Base-by-base conservation (phyloP, 306 rosid genomes). In the Vigna radiata region DNA sequence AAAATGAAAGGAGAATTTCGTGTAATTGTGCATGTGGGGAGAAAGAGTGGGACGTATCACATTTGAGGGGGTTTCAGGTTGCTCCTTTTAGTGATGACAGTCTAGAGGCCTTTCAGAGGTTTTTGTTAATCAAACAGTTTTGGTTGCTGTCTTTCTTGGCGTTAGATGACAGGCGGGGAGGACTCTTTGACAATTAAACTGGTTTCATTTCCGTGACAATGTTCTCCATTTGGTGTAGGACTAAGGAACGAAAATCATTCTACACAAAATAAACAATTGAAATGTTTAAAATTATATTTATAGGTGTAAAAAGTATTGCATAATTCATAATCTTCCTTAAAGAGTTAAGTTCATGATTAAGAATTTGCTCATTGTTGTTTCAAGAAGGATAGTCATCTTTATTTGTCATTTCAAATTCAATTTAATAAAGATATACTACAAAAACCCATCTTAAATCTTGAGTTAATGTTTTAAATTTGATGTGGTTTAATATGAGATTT, bases 21-120 rank as follows among this genome's bases (percentile, higher is more conserved):
- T 18, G 62, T 60, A 8, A 50, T 72, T 77, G 25, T 60, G 70
- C 27, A 43, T 67, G 21, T 67, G 50, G 62, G 72, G 37, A 58
- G 48, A 41, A 44, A n/a, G 50, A 65, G 65, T 36, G 44, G 63
- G 43, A 17, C 33, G 7, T 31, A 14, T 31, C 67, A 31, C 23
- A 5, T 27, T 8, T 9, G 0, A 36, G 43, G 12, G 44, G 21
- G 54, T 73, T 74, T 70, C 12, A 3, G 59, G 62, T 43, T 61
- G 36, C n/a, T 16, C 31, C 72, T 63, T 72, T 56, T 63, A 17
- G 68, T 55, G 4, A 43, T 27, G 9, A 6, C 41, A 39, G 37
- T 17, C 4, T 29, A 15, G n/a, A 68, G 78, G 23, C 70, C 25
- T 70, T 44, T 33, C 17, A 52, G n/a, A 59, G 82, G 36, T 63